These are phyloP conservation scores for Rhynchosporium agropyri DNA, from an alignment of 2,329 filamentous ascomycete species.

Conservation along the genomic window DNA sequence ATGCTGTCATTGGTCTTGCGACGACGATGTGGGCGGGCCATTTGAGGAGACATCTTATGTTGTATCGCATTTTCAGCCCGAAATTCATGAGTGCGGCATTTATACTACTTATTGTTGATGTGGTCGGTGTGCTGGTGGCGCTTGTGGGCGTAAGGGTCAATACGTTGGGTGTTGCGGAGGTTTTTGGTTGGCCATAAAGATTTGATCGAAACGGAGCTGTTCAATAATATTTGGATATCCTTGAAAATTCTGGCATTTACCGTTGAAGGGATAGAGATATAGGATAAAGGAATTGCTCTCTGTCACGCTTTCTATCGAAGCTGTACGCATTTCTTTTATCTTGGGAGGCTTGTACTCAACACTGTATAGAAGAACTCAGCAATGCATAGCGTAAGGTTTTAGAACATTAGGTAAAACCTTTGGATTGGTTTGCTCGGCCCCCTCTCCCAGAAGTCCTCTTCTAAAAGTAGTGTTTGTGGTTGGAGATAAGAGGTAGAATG, in stretches of 20 bases:
- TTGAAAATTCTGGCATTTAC: too few species aligned
- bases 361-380: conserved; percentile 2
- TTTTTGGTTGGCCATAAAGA: conserved; percentile 71
- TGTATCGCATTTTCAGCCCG: conserved; percentile 91
- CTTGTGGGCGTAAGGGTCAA: conserved; percentile 76
- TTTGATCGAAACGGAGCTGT: neutral
- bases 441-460: neutral
- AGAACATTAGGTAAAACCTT: too few species aligned
- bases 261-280: too few species aligned
- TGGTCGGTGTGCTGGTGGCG: conserved; percentile 71
- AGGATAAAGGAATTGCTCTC: too few species aligned
- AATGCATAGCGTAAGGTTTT: conserved; percentile 13
- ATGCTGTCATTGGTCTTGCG: conserved; percentile 78
- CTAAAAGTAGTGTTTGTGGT: too few species aligned
- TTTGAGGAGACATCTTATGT: conserved; percentile 89
- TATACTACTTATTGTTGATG: conserved; percentile 74
- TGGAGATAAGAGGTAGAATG: too few species aligned
- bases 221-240: too few species aligned
- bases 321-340: conserved; percentile 6
- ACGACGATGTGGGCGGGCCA: conserved; percentile 91
- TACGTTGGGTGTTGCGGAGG: conserved; percentile 76
- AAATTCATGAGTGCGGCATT: conserved; percentile 82
- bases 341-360: neutral
- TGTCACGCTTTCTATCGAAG: too few species aligned
- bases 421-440: too few species aligned